These are phyloP conservation scores for Brassica napus DNA, from an alignment of 345 rosid genomes.

Conservation along the genomic window Da-Ae NC_063435.1:28139001-28139500, in stretches of 20 bases:
- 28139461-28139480: not conserved
- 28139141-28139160: not conserved
- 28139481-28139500: not conserved
- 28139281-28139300: not conserved
- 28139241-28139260: not conserved
- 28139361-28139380: not conserved
- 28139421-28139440: not conserved
- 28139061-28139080: not conserved
- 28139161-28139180: not conserved
- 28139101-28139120: not conserved
- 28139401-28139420: slow-evolving; percentile 14
- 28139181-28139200: not conserved
- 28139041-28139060: not conserved
- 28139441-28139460: not conserved
- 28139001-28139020: not conserved
- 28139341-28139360: not conserved
- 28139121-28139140: not conserved
- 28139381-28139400: slow-evolving; percentile 21
- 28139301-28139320: not conserved
- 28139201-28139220: not conserved
- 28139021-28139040: not conserved
- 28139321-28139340: not conserved
- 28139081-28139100: not conserved
- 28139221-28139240: not conserved
- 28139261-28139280: not conserved